Evolutionary conservation across 1,139 yeast genomes (phyloP).

Genomic region (Suhomyces yuchorum): DNA sequence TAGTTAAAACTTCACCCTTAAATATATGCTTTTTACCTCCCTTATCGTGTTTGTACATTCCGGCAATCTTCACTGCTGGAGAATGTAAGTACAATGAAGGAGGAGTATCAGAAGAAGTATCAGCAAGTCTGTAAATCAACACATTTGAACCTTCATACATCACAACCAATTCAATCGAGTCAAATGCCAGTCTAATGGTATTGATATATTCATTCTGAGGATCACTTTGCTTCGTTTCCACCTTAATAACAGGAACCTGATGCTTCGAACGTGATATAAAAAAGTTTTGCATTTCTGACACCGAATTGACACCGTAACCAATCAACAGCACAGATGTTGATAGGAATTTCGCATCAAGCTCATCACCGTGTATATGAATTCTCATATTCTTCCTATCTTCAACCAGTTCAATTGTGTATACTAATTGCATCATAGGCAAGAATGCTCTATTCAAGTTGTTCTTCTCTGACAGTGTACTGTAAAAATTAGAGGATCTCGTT

Average conservation of each 20-base stretch:
- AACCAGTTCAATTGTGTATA: slow-evolving; percentile 46
- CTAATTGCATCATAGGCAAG: slow-evolving; percentile 65
- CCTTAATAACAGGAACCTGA: not conserved
- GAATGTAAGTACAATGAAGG: slow-evolving; percentile 70
- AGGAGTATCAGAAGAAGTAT: slow-evolving; percentile 41
- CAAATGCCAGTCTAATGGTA: slow-evolving; percentile 34
- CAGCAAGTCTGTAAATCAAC: slow-evolving; percentile 48
- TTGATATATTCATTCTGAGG: slow-evolving; percentile 21
- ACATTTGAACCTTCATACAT: slow-evolving; percentile 75
- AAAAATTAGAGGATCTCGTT: slow-evolving; percentile 51
- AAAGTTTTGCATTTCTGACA: slow-evolving; percentile 43
- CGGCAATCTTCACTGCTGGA: slow-evolving; percentile 69
- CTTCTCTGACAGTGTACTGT: slow-evolving; percentile 48
- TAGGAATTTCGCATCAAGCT: slow-evolving; percentile 62
- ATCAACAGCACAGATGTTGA: slow-evolving; percentile 53
- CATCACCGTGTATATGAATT: slow-evolving; percentile 61
- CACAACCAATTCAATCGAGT: slow-evolving; percentile 54
- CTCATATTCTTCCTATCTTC: slow-evolving; percentile 38
- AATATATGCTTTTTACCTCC: slow-evolving; percentile 41
- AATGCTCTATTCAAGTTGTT: slow-evolving; percentile 60
- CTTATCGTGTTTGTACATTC: slow-evolving; percentile 34
- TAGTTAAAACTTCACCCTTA: slow-evolving; percentile 57
- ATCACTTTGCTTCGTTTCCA: not conserved
- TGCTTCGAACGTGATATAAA: slow-evolving; percentile 26
- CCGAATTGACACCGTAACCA: slow-evolving; percentile 50